Base-by-base conservation (phyloP, 2,329 filamentous ascomycete genomes). In the Anthostomella pinea region DNA sequence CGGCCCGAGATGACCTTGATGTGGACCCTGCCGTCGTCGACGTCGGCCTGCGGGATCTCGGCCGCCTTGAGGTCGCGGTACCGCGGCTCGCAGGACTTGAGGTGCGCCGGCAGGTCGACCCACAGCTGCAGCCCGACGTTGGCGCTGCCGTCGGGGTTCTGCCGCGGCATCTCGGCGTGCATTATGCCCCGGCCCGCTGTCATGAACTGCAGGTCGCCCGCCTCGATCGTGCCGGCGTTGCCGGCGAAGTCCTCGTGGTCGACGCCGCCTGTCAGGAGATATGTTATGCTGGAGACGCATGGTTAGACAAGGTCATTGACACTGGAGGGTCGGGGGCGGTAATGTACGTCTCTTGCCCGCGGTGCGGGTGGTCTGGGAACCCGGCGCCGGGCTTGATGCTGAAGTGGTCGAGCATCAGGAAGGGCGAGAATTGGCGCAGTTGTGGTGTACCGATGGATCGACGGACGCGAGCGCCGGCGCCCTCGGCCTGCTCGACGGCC, bases 161-260 rank as follows among this genome's bases (percentile, higher is more conserved):
- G 79, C 36, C 79, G 76, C 8, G 91, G 91, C 89, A 97, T 96
- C 66, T 97, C 91, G 23, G 90, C 87, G 64, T 97, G 93, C 63
- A 96, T 85, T 54, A 97, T 94, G 26, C 91, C 91, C 14, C 76
- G 72, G 4, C 91, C 91, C 1, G 91, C 91, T 0, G 91, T 96
- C 93, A 97, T 97, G 73, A 97, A 97, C 60, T 97, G 91, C 30
- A 97, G 68, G 59, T 96, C 91, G n/a, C 91, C 91, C 0, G 85
- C 67, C 43, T 83, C 75, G 51, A 97, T 87, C 3, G 85, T 93
- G 39, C 91, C 93, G 32, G 75, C 75, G 67, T 62, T 49, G 33
- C 59, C 59, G 9, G 59, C 58, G 25, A 62, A 62, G 41, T 62
- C 59, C 35, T 61, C 59, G 41, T 62, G 59, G 40, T 62, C 52